A percentile compares a stretch with the other conserved stretches of the same genome.
phyloP scores from a whole-genome alignment of 106 monocot genomes.

The Platanthera zijinensis region DNA sequence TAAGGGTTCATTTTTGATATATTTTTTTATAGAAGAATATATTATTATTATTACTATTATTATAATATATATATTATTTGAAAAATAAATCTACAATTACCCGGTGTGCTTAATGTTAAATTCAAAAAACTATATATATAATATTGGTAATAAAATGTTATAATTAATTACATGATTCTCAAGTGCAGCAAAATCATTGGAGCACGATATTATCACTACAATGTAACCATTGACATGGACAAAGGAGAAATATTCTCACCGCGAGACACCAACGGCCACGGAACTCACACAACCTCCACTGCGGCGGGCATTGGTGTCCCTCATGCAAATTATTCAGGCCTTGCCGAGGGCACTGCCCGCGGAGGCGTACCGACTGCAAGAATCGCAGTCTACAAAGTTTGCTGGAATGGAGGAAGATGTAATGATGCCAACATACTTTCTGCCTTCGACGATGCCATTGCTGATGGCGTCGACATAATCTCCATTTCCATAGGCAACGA shows the following conservation, averaged over 20 bases:
- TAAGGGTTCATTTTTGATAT: neutral
- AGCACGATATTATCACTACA: conserved; percentile 14
- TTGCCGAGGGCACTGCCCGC: conserved; percentile 7
- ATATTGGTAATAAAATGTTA: neutral
- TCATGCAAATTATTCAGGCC: conserved; percentile 9
- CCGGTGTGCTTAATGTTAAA: too few species aligned
- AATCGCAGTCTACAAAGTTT: conserved; percentile 21
- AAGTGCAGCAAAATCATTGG: conserved; percentile 5
- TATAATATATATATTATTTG: too few species aligned
- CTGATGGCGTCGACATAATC: conserved; percentile 26
- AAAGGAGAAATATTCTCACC: neutral
- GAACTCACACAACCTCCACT: conserved; percentile 28
- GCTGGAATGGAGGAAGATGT: conserved; percentile 7
- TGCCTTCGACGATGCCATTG: conserved; percentile 20
- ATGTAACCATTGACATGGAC: neutral
- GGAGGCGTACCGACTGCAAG: conserved; percentile 8
- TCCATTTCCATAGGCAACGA: conserved; percentile 16
- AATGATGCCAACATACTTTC: conserved; percentile 9
- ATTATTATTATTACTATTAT: too few species aligned
- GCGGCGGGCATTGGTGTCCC: conserved; percentile 15
- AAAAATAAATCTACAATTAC: too few species aligned
- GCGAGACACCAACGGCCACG: conserved; percentile 28
- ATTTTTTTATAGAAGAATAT: too few species aligned
- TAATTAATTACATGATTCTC: neutral
- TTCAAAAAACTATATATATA: neutral